phyloP scores from a whole-genome alignment of 257 asterid genomes.

The Prunella vulgaris region DNA sequence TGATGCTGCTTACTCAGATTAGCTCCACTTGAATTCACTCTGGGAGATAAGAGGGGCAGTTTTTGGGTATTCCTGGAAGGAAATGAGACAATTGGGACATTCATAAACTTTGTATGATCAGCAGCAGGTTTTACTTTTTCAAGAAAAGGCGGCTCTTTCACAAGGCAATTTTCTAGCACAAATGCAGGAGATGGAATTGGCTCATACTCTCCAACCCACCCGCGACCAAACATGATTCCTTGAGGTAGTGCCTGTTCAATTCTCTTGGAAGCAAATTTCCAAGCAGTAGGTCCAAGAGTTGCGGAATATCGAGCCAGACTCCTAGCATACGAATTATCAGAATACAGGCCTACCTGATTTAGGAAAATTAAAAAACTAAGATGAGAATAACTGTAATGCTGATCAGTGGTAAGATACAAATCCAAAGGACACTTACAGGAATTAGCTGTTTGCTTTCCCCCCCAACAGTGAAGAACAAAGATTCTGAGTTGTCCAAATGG shows the following conservation, averaged over 20 bases:
- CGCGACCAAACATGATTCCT: slow-evolving; percentile 70
- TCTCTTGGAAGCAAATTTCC: slow-evolving; percentile 73
- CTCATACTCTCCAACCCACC: slow-evolving; percentile 96
- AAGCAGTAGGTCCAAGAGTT: slow-evolving; percentile 72
- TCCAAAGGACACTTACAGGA: slow-evolving; percentile 45
- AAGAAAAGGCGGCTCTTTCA: slow-evolving; percentile 59
- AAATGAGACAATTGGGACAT: slow-evolving; percentile 12
- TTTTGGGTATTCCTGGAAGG: too few relatives aligned
- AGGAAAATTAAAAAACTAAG: slow-evolving; percentile 11
- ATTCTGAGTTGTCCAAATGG: slow-evolving; percentile 29
- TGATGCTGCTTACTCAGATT: slow-evolving; percentile 37
- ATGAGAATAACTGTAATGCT: not conserved
- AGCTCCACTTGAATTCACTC: slow-evolving; percentile 22
- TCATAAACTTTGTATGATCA: slow-evolving; percentile 33
- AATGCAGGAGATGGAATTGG: slow-evolving; percentile 68
- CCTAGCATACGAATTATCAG: slow-evolving; percentile 77
- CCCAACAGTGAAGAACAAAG: slow-evolving; percentile 63
- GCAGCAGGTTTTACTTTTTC: slow-evolving; percentile 29
- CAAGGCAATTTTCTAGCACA: slow-evolving; percentile 42
- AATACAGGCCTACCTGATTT: slow-evolving; percentile 76
- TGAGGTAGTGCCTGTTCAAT: slow-evolving; percentile 75
- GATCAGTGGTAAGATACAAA: not conserved
- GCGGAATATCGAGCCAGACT: slow-evolving; percentile 88
- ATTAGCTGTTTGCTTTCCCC: slow-evolving; percentile 81
- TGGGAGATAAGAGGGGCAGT: not conserved